Base-by-base conservation (phyloP, 805 yeast genomes). In the Saturnispora mendoncae region DNA sequence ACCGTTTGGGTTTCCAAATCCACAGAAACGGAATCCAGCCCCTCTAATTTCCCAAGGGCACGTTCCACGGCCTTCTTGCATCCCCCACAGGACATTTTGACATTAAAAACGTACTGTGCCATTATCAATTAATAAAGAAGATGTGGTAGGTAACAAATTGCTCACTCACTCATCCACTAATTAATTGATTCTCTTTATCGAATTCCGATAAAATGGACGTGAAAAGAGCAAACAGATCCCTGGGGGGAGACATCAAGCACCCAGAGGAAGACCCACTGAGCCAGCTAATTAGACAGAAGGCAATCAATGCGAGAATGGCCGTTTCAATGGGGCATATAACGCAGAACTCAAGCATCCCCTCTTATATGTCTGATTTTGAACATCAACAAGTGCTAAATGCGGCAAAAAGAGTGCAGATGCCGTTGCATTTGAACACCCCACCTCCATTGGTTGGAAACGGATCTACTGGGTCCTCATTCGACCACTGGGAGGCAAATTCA, bases 41-140 rank as follows among this genome's bases (percentile, higher is more conserved):
- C 96, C 34, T 76, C 78, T 34, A 83, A 67, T 50, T 71, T 76
- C 33, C 67, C 69, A 43, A 87, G 71, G 1, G 78, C 97, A 53
- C 84, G 76, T 61, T 78, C 75, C 37, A 90, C 84, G 6, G 97
- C 96, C 44, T 72, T 76, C 18, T 94, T 82, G 63, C 98, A 90
- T 14, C 95, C 83, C 12, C 82, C 72, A 57, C 96, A 88, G 41
- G 84, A 54, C 96, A 87, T 87, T 34, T 79, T 68, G 43, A 88
- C 96, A 46, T 86, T 73, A 60, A 75, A 87, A 51, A 80, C 82
- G 62, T 83, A 85, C 54, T 81, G 75, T 77, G 72, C 72, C 34
- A 42, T 54, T 17, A 20, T 14, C 9, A 9, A 27, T 27, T 9
- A 27, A 10, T 5, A 7, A 27, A 27, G 5, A 27, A 9, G 10